phyloP scores from a whole-genome alignment of 2,329 filamentous ascomycete species.

The Colletotrichum tofieldiae region DNA sequence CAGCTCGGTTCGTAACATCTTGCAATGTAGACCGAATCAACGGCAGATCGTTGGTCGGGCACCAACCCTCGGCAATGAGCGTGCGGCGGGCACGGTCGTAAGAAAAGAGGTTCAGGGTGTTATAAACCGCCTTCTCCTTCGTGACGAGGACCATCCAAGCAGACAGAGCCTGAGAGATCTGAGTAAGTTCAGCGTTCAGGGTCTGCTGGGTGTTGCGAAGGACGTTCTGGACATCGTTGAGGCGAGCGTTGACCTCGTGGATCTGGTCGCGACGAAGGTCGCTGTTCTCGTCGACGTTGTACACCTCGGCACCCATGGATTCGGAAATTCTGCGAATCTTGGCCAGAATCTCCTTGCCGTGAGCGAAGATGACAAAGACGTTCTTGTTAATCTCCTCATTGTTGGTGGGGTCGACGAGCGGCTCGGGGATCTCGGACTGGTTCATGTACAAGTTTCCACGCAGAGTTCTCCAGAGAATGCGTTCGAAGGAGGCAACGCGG shows the following conservation, averaged over 20 bases:
- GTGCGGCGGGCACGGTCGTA: conserved; percentile 97
- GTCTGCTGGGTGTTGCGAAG: conserved; percentile 96
- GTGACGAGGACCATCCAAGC: conserved; percentile 98
- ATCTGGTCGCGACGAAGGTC: conserved; percentile 96
- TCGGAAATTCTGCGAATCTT: conserved; percentile 99
- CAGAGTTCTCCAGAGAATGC: conserved; percentile 96
- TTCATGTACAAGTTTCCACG: conserved; percentile 99
- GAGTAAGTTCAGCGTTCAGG: conserved; percentile 90
- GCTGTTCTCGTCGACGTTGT: conserved; percentile 97
- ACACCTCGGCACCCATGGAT: conserved; percentile 94
- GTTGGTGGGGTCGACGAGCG: conserved; percentile 90
- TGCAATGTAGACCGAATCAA: conserved; percentile 94
- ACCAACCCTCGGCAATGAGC: conserved; percentile 97
- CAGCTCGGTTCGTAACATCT: conserved; percentile 96
- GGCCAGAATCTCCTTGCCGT: conserved; percentile 97
- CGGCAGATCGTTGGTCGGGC: conserved; percentile 90
- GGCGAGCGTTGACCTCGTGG: conserved; percentile 94
- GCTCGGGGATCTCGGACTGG: conserved; percentile 96
- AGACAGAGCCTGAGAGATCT: conserved; percentile 92
- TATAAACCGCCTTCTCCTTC: conserved; percentile 98
- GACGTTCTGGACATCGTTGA: conserved; percentile 93
- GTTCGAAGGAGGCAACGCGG: conserved; percentile 94
- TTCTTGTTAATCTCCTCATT: conserved; percentile 97
- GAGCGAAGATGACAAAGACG: conserved; percentile 99
- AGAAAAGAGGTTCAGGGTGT: conserved; percentile 95